Evolutionary conservation across 2,329 filamentous ascomycete species (phyloP), one percentile per base, ranked within the genome.

Genomic region (Alternaria brassicicola): DNA sequence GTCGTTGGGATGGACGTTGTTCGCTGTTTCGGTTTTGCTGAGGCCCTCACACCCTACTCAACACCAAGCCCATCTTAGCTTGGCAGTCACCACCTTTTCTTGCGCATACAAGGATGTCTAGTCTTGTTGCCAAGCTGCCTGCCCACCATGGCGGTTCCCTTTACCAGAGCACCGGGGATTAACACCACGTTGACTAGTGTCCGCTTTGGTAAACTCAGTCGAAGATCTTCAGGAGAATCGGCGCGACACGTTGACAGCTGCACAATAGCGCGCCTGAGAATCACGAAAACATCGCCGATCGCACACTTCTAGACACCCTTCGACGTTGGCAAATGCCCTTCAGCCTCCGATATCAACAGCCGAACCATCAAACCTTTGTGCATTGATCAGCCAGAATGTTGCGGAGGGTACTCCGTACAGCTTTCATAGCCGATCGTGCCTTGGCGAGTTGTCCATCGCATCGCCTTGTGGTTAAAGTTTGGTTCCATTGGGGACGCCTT

Each of bases 151-250:
- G 43, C 47, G 47, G 42, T 54, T n/a, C 26, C 55, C 45, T 38
- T 36, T 57, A 42, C 55, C 55, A 41, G 43, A 15, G 13, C 36
- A 30, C 35, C 54, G 55, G 55, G 41, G 50, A 54, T 57, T 43
- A 48, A 19, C 50, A 43, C 31, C 46, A 35, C 21, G 42, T 41
- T 33, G 36, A 47, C 36, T 57, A 57, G 55, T 48, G 50, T 49
- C 55, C 55, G 55, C 49, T 57, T 28, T 38, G 47, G 23, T 52
- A 53, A 41, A 43, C 43, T 41, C 50, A 47, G 47, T 54, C 28
- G 42, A 26, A 36, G 50, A 57, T 57, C 43, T 54, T 42, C 36
- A 51, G 35, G 55, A 48, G 50, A 35, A 31, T 3, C n/a, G 26
- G 23, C 41, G 31, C 31, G 25, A 43, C 25, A 47, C 41, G 41